Percentiles rank a stretch among this genome's conserved stretches.
Conservation (phyloP, 805 yeast species). For the Isabelozyma pseudorhagii region DNA sequence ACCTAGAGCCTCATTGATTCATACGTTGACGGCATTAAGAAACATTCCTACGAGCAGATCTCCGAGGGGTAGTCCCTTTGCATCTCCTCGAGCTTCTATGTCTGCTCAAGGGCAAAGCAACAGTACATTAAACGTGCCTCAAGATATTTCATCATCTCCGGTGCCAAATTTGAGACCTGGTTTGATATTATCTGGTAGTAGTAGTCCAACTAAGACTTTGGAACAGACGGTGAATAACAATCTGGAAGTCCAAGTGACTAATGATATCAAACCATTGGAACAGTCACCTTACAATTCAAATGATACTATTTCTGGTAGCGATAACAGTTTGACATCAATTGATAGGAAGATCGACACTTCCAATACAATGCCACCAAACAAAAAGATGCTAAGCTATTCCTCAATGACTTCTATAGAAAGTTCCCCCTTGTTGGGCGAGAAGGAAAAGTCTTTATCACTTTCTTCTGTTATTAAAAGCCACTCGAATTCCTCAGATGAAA, state of each 20-base stretch:
- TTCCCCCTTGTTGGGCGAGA: neutral
- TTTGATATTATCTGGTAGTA: neutral
- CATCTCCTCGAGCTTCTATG: conserved; percentile 49
- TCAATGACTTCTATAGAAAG: conserved; percentile 4
- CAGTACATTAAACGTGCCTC: neutral
- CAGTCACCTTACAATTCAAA: conserved; percentile 2
- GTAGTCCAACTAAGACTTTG: neutral
- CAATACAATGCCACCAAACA: neutral
- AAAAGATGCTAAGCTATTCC: conserved; percentile 1
- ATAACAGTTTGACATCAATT: neutral
- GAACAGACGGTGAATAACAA: neutral
- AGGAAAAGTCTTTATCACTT: conserved; percentile 5
- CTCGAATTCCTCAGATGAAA: conserved; percentile 1
- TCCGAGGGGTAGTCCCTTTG: conserved; percentile 35
- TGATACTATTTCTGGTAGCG: conserved; percentile 1
- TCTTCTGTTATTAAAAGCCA: conserved; percentile 4
- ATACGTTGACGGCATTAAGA: conserved; percentile 37
- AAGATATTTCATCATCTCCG: conserved; percentile 13
- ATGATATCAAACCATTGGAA: conserved; percentile 1
- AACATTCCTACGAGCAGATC: conserved; percentile 34
- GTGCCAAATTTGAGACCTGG: conserved; percentile 18
- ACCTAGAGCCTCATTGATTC: conserved; percentile 39
- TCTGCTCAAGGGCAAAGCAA: conserved; percentile 26
- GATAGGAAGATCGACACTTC: neutral
- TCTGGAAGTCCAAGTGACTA: neutral